Base-by-base conservation (phyloP, 306 rosid species). In the Inga leiocalycina region DNA sequence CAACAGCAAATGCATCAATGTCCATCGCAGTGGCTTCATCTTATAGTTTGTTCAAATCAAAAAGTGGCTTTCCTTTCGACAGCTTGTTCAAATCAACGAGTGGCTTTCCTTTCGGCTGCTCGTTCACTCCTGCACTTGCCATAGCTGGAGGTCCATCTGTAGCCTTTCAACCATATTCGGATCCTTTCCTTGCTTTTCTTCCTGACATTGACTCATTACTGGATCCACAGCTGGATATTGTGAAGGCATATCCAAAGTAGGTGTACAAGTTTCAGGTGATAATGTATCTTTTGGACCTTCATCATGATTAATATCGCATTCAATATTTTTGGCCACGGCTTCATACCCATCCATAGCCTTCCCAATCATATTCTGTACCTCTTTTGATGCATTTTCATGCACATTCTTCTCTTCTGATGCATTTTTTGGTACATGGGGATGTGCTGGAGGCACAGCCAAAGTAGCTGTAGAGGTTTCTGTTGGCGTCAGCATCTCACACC, bases 221-320 rank as follows among this genome's bases (percentile, higher is more conserved):
- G 37, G 66, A 82, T 88, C 90, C 46, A 34, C 65, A 65, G 74
- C 80, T 19, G 71, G 49, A 88, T 71, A 82, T 74, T 76, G 79
- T 5, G 78, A 30, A 75, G 85, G 76, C 77, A 77, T 77, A 78
- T 79, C 81, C 20, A 52, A 32, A 48, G 77, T 81, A 20, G 70
- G 71, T 22, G 37, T 62, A 83, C 62, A 76, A 71, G 13, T 43
- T 80, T 87, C 71, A 78, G 30, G 51, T 10, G n/a, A 74, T 30
- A 80, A 81, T 20, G 45, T 27, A 30, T 44, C 79, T 75, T 71
- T 74, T n/a, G 75, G 80, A 81, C 3, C 16, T 45, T 59, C 78
- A 79, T 56, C 67, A 51, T 34, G 59, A 57, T 35, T 76, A 35
- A 78, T 69, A 65, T 27, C 37, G 62, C 24, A 77, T 19, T 35